Evolutionary conservation across 352 stramenopile species (phyloP).

Genomic region (Phytophthora vignae): DNA sequence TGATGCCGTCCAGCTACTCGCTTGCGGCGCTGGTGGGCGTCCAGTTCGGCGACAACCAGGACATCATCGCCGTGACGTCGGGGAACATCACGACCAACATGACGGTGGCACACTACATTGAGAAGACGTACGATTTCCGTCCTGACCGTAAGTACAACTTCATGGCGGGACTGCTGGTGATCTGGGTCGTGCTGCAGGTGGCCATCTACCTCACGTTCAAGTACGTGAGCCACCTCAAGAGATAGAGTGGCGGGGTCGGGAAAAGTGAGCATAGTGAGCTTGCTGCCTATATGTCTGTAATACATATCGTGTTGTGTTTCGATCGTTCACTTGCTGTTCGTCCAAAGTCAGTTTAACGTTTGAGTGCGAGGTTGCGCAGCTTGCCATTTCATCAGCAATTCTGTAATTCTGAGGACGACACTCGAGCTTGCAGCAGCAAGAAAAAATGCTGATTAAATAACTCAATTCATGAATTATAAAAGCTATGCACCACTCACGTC

Average conservation of each 20-base stretch:
- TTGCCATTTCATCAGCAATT: no score
- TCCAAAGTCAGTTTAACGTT: no score
- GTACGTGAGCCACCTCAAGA: constrained; percentile 3
- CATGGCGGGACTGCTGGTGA: not conserved
- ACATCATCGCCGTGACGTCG: not conserved
- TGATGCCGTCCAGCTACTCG: constrained; percentile 18
- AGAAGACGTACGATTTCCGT: not conserved
- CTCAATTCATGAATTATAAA: no score
- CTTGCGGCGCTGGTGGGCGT: not conserved
- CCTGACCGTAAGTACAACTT: not conserved
- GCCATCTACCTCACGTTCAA: constrained; percentile 71
- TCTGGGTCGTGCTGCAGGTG: not conserved
- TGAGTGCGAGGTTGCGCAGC: no score
- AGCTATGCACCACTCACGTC: no score
- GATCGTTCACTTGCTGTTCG: no score
- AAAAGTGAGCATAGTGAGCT: no score
- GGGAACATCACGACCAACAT: not conserved
- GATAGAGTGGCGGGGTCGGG: constrained; percentile 33
- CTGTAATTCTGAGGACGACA: no score
- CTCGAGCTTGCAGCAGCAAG: no score
- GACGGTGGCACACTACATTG: not conserved
- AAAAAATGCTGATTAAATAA: no score
- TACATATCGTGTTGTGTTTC: no score
- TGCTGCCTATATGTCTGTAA: no score
- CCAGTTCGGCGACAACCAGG: not conserved